Evolutionary conservation across 148 eudicot genomes (phyloP).

Genomic region (Fallopia convolvulus): DNA sequence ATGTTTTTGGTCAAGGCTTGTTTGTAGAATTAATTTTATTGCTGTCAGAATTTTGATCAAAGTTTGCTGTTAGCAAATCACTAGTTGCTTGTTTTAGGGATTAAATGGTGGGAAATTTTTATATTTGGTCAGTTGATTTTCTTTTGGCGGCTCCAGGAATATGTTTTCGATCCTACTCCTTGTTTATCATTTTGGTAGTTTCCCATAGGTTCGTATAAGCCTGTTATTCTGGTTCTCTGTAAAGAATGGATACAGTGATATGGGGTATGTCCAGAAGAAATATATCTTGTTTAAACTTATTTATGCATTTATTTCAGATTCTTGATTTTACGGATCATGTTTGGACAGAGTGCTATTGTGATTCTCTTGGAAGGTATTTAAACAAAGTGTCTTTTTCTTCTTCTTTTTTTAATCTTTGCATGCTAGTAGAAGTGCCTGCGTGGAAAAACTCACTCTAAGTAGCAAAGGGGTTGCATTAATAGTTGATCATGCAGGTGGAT

Average conservation of each 20-base stretch:
- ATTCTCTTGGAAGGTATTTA: conserved; percentile 68
- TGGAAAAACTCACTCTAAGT: background rate
- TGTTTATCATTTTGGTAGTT: background rate
- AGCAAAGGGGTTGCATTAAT: background rate
- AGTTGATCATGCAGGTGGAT: conserved; percentile 60
- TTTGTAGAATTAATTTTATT: background rate
- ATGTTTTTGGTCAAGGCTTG: background rate
- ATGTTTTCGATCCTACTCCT: too few species aligned
- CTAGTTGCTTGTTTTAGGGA: background rate
- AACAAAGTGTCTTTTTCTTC: background rate
- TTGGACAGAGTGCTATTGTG: conserved; percentile 92
- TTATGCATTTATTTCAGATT: conserved; percentile 33
- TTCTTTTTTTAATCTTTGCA: background rate
- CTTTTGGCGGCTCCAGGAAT: background rate
- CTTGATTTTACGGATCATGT: conserved; percentile 93
- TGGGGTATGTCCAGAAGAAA: background rate
- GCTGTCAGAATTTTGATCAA: background rate
- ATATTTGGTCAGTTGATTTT: background rate
- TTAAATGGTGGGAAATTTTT: background rate
- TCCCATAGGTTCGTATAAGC: background rate
- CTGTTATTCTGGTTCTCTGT: background rate
- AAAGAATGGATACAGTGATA: background rate
- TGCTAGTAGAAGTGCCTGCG: background rate
- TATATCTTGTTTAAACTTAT: background rate
- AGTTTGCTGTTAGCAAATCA: background rate